Conservation (phyloP, 2,329 filamentous ascomycete species). For the Xylaria polymorpha region DNA sequence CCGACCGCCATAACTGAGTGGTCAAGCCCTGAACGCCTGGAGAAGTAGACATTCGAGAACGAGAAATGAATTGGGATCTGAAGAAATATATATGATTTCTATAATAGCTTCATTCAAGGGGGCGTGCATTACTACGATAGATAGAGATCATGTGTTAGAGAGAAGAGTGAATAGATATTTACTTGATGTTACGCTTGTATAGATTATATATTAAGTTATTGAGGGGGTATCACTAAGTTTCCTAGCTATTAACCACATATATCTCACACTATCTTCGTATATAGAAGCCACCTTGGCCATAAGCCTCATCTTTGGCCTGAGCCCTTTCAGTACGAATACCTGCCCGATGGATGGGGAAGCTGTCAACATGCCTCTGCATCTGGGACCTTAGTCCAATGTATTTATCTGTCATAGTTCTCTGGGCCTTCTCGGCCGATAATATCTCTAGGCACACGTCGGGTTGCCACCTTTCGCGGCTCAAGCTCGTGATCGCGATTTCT, state of each 20-base stretch:
- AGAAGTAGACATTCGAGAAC: not conserved
- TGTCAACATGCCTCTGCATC: constrained; percentile 67
- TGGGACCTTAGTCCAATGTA: constrained; percentile 61
- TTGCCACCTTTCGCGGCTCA: constrained; percentile 60
- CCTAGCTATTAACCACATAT: not conserved
- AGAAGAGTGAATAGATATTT: no score
- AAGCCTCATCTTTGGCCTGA: constrained; percentile 60
- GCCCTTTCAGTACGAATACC: constrained; percentile 66
- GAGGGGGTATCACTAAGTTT: not conserved
- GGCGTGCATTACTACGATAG: not conserved
- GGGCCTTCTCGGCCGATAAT: constrained; percentile 55
- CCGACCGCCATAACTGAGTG: no score
- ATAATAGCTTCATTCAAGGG: not conserved
- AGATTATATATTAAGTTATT: not conserved
- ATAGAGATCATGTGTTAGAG: not conserved
- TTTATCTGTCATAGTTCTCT: constrained; percentile 58
- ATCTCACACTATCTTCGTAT: constrained; percentile 52
- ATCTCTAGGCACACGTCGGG: constrained; percentile 54
- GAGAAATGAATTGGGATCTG: not conserved
- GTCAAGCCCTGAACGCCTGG: no score
- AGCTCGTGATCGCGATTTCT: constrained; percentile 57
- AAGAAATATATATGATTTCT: not conserved
- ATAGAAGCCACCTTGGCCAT: constrained; percentile 63
- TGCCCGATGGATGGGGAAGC: constrained; percentile 67
- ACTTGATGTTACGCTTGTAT: not conserved